These are phyloP conservation scores for Sungouiozyma ichnusensis DNA, from an alignment of 805 yeast genomes.

Conservation along the genomic window DNA sequence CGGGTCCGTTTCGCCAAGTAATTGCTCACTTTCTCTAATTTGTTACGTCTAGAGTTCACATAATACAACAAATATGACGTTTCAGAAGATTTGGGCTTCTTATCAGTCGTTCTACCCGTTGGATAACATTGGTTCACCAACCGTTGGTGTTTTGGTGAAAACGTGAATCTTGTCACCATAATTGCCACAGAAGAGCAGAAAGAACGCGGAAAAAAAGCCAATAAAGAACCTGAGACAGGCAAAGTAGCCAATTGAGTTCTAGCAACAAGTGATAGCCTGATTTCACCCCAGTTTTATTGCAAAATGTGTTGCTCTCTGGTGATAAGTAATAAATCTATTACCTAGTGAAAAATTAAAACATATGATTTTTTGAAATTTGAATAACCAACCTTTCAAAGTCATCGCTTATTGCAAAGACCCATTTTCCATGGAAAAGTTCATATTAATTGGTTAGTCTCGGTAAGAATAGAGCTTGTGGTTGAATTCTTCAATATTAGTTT, in stretches of 20 bases:
- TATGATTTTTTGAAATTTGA: too few species aligned
- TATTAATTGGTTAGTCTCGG: background rate
- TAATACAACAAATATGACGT: conserved; percentile 79
- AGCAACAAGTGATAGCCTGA: too few species aligned
- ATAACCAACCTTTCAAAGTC: too few species aligned
- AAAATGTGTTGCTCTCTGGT: background rate
- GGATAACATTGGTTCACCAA: conserved; percentile 89
- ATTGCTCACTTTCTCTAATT: conserved; percentile 74
- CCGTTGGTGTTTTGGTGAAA: conserved; percentile 79
- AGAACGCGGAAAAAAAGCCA: too few species aligned
- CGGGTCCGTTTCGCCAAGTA: conserved; percentile 54
- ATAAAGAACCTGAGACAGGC: too few species aligned
- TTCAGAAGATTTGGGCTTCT: conserved; percentile 88
- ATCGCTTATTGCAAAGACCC: too few species aligned
- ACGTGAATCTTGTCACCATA: conserved; percentile 22
- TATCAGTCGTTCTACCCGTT: conserved; percentile 74
- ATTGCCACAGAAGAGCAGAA: too few species aligned
- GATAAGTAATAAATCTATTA: too few species aligned
- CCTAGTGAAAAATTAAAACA: too few species aligned
- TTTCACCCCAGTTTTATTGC: background rate
- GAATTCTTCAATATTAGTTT: too few species aligned
- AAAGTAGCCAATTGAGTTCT: too few species aligned
- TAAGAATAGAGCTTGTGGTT: background rate
- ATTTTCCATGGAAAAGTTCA: background rate
- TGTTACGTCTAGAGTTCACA: conserved; percentile 81